Evolutionary conservation across 2,329 filamentous ascomycete species (phyloP), one percentile per base, ranked within the genome.

Genomic region (Claviceps humidiphila): DNA sequence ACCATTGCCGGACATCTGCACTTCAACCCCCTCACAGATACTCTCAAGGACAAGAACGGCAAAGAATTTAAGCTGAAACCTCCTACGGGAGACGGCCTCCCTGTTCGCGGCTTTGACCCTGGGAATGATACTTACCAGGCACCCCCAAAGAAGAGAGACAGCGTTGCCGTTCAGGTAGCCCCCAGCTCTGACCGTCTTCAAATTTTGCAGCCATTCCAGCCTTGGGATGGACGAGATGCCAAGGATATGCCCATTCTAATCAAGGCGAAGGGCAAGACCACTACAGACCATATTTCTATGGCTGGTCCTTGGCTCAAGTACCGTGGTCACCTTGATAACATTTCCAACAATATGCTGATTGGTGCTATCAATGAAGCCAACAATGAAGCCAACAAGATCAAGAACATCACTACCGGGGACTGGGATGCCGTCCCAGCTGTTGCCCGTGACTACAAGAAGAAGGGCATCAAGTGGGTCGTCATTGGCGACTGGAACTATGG

Each of bases 401-500:
- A 88, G 80, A 96, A 98, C 82, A 74, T 80, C 72, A 84, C 86
- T 64, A 95, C 77, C 57, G 87, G 84, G 63, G 82, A 90, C 60
- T 91, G 81, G 69, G 89, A 85, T 66, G 87, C 88, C 55, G 93
- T 98, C 53, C 93, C 93, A 54, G 89, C 86, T 56, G 90, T 90
- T 64, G 93, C 93, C 61, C 89, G 91, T 78, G 89, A 95, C 76
- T 97, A 97, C 84, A 98, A 98, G 85, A 82, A 85, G 71, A 90
- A 93, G 76, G 89, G 89, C 55, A 85, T 97, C 71, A 82, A 84
- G 74, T 98, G 93, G 93, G 90, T 96, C 67, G 93, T 98, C 59
- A 74, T 98, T 66, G 93, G 93, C 76, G 93, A 97, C 81, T 97
- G 89, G 89, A 98, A 98, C 81, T 97, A 97, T 74, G 93, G 93